Conservation (phyloP, 1,284 basidiomycete species). For the Microbotryum lychnidis-dioicae region DNA sequence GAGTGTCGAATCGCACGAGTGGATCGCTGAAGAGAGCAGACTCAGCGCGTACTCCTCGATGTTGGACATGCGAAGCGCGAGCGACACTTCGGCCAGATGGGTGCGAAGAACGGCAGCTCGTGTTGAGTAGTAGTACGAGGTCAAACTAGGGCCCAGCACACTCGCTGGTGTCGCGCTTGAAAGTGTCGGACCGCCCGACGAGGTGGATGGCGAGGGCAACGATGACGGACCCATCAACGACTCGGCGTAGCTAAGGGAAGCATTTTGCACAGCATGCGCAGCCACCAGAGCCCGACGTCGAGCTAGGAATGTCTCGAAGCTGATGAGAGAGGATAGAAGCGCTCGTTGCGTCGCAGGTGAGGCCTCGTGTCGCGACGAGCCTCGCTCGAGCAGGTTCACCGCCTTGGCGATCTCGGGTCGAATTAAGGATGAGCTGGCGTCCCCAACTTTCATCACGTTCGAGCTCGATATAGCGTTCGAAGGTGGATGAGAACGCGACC, state of each 20-base stretch:
- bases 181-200: not conserved
- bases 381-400: conserved; percentile 7
- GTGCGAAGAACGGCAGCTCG: conserved; percentile 21
- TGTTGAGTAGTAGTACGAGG: conserved; percentile 5
- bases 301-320: conserved; percentile 26
- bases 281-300: conserved; percentile 11
- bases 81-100: conserved; percentile 26
- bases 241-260: conserved; percentile 11
- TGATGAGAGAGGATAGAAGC: conserved; percentile 20
- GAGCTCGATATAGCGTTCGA: not conserved
- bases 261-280: conserved; percentile 8
- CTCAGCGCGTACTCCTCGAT: conserved; percentile 2
- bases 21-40: too few species aligned
- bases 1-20: too few species aligned
- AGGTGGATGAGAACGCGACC: conserved; percentile 26
- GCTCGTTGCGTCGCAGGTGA: conserved; percentile 17
- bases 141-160: not conserved
- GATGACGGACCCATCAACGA: not conserved
- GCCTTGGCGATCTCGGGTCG: conserved; percentile 16
- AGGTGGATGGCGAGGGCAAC: not conserved
- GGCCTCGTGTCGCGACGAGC: not conserved
- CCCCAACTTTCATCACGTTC: too few species aligned
- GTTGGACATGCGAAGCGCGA: conserved; percentile 27
- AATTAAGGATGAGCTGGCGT: not conserved
- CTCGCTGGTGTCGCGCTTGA: too few species aligned